Evolutionary conservation across 139 green algal genomes (phyloP), one percentile per base, ranked within the genome.

Genomic region (Micractinium conductrix): DNA sequence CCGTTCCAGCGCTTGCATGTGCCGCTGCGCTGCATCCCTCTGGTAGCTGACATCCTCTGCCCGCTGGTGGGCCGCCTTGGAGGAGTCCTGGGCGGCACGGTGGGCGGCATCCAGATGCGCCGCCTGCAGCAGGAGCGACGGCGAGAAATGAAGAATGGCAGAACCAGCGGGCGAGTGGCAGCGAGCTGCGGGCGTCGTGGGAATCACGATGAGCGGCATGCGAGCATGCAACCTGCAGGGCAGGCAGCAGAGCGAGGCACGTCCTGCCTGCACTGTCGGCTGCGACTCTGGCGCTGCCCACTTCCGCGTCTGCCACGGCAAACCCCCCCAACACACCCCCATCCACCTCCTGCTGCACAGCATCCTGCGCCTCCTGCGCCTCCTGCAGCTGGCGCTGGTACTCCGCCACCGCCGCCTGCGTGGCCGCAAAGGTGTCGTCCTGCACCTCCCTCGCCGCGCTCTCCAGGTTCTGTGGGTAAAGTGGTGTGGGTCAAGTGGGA

Each of bases 311-410:
- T n/a, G n/a, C n/a, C n/a, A n/a, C n/a, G n/a, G n/a, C n/a, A n/a
- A n/a, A n/a, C n/a, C n/a, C n/a, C n/a, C n/a, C n/a, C n/a, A n/a
- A n/a, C n/a, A n/a, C n/a, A n/a, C n/a, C n/a, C n/a, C n/a, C n/a
- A n/a, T n/a, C n/a, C 50, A 65, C 45, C 74, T 80, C 74, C 5
- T 67, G 28, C 33, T 45, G 74, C 17, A 30, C 45, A 9, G 48
- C 74, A 28, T 80, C 74, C 10, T 80, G 48, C 26, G 48, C 45
- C 1, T 35, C 74, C 33, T 80, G 55, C 0, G 76, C 76, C 22
- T 19, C 55, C 10, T 82, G 58, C 38, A 82, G 26, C 37, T 82
- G 33, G 14, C 37, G 58, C 42, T 82, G 55, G 53, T 82, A 82
- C 38, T 33, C 33, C 26, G 65, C 33, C 65, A 72, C 10, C 65